Conservation (phyloP, 768 basidiomycete genomes). For the Leucogyrophana mollusca region DNA sequence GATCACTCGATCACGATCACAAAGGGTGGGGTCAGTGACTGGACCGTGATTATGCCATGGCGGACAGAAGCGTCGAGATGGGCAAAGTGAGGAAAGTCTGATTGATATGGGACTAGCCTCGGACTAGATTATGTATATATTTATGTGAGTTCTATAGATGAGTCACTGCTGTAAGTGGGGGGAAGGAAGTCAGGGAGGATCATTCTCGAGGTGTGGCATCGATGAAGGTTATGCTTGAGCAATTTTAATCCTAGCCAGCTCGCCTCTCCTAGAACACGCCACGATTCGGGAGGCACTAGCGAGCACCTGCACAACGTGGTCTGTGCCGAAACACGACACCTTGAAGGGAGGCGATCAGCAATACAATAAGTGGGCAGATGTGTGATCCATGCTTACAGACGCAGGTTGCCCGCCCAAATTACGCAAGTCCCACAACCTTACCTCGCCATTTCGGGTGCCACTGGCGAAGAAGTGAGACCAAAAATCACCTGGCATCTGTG, state of each 20-base stretch:
- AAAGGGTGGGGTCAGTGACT: no score
- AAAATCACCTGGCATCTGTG: slow-evolving; percentile 16
- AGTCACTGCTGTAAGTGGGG: no score
- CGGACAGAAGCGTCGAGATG: no score
- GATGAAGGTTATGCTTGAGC: no score
- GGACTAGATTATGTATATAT: no score
- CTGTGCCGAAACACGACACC: slow-evolving; percentile 32
- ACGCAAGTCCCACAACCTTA: slow-evolving; percentile 50
- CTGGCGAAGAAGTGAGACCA: slow-evolving; percentile 40
- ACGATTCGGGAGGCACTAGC: slow-evolving; percentile 32
- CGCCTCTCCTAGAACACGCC: slow-evolving; percentile 39
- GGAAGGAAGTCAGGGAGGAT: no score
- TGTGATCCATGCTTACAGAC: slow-evolving; percentile 17
- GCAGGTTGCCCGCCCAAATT: slow-evolving; percentile 25
- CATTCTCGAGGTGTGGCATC: no score
- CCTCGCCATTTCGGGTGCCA: slow-evolving; percentile 40
- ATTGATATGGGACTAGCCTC: no score
- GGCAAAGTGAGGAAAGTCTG: no score
- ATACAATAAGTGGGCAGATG: neutral
- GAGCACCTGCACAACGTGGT: slow-evolving; percentile 38
- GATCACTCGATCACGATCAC: no score
- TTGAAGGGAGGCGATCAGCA: slow-evolving; percentile 16
- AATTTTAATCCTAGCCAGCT: slow-evolving; percentile 30
- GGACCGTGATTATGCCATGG: no score
- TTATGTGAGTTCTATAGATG: no score